Evolutionary conservation across 1,284 basidiomycete genomes (phyloP).

Genomic region (Pulveroboletus sp.): DNA sequence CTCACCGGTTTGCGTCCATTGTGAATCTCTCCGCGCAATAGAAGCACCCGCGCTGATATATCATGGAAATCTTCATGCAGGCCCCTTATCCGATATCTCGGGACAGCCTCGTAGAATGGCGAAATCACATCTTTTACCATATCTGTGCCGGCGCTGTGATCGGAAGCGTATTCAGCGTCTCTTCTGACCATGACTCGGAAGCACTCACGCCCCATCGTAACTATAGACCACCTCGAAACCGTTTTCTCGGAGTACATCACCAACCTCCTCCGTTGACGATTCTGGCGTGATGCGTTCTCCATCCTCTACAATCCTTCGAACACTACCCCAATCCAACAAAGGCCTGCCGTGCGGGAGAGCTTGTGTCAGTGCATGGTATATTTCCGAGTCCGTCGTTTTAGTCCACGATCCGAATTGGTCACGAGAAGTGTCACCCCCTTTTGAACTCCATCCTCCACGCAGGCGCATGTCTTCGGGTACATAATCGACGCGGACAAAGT

Average conservation of each 20-base stretch:
- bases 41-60: constrained; percentile 39
- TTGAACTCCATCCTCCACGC: constrained; percentile 32
- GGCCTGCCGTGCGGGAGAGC: constrained; percentile 10
- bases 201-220: constrained; percentile 40
- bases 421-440: constrained; percentile 19
- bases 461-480: constrained; percentile 36
- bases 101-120: constrained; percentile 40
- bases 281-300: constrained; percentile 21
- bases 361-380: constrained; percentile 23
- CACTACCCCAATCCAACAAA: constrained; percentile 22
- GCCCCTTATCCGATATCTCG: constrained; percentile 38
- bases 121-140: constrained; percentile 43
- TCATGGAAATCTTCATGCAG: constrained; percentile 42
- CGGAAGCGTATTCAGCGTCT: background rate
- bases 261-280: constrained; percentile 33
- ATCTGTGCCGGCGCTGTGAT: constrained; percentile 40
- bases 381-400: constrained; percentile 17
- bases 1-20: constrained; percentile 43
- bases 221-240: constrained; percentile 42
- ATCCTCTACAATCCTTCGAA: constrained; percentile 23
- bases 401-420: constrained; percentile 31
- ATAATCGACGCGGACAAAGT: constrained; percentile 40
- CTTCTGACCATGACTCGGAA: background rate
- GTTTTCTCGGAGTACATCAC: constrained; percentile 36
- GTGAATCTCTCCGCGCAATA: constrained; percentile 46